Conservation (phyloP, 2,329 filamentous ascomycete genomes). For the Gnomoniopsis smithogilvyi region DNA sequence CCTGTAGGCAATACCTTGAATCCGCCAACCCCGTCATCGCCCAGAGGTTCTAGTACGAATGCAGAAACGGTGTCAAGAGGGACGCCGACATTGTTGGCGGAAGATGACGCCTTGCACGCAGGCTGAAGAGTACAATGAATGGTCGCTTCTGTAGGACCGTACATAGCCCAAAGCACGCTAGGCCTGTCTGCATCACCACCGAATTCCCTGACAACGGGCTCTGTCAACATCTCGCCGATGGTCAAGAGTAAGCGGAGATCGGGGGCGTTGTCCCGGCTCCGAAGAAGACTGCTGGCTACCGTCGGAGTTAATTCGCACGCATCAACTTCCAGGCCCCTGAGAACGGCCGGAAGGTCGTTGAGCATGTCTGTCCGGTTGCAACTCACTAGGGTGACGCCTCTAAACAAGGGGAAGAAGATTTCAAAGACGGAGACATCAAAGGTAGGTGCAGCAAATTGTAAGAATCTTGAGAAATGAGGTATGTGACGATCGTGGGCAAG, state of each 20-base stretch:
- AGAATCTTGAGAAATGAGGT: constrained; percentile 72
- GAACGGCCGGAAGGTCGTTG: constrained; percentile 66
- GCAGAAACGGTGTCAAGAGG: constrained; percentile 80
- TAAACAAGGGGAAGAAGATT: constrained; percentile 82
- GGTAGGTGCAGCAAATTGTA: constrained; percentile 89
- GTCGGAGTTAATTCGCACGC: constrained; percentile 88
- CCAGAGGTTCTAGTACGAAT: constrained; percentile 59
- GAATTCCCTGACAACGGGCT: constrained; percentile 74
- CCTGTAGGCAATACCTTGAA: constrained; percentile 56
- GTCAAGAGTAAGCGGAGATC: constrained; percentile 70
- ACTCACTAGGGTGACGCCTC: constrained; percentile 70
- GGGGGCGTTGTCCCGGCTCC: constrained; percentile 64
- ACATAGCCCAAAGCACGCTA: constrained; percentile 86
- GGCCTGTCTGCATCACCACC: constrained; percentile 50
- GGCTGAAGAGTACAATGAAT: constrained; percentile 82
- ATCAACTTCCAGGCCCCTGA: constrained; percentile 67
- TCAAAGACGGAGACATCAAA: constrained; percentile 96
- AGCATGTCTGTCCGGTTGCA: constrained; percentile 69
- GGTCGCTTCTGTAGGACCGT: constrained; percentile 86
- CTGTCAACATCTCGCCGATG: constrained; percentile 90
- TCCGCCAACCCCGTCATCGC: constrained; percentile 26
- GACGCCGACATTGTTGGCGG: constrained; percentile 68
- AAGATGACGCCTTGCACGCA: constrained; percentile 51
- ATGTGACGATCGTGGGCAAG: constrained; percentile 78
- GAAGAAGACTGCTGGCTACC: constrained; percentile 74